These are phyloP conservation scores for Mycena sp. DNA, from an alignment of 1,284 basidiomycete genomes.

Conservation along the genomic window DNA sequence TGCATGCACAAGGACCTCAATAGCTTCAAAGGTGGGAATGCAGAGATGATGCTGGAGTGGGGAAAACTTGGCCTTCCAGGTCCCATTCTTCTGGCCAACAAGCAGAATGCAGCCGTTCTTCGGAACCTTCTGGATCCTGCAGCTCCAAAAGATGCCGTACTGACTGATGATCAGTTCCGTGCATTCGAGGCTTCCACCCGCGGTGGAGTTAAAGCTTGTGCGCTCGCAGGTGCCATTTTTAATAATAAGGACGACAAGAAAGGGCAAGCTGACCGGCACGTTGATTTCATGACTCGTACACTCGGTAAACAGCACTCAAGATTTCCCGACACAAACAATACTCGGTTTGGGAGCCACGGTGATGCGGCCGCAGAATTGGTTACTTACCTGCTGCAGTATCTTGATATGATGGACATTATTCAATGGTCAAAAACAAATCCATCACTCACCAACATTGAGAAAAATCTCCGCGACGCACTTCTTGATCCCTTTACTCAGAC, in stretches of 20 bases:
- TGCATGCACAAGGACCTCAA: constrained; percentile 41
- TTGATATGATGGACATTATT: constrained; percentile 16
- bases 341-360: constrained; percentile 15
- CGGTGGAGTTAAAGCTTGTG: too few species aligned
- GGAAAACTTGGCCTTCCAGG: not conserved
- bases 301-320: not conserved
- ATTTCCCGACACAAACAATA: constrained; percentile 33
- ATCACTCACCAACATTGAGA: constrained; percentile 41
- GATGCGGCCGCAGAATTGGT: constrained; percentile 15
- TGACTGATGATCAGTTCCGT: too few species aligned
- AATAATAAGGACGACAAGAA: constrained; percentile 32
- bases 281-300: constrained; percentile 6
- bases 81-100: constrained; percentile 29
- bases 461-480: constrained; percentile 44
- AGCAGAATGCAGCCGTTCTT: not conserved
- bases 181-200: too few species aligned
- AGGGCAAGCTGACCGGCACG: constrained; percentile 29
- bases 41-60: constrained; percentile 31
- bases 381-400: constrained; percentile 4
- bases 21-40: constrained; percentile 35
- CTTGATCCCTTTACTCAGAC: constrained; percentile 34
- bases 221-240: constrained; percentile 19
- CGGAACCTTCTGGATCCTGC: not conserved
- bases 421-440: constrained; percentile 3
- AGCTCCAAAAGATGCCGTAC: not conserved